phyloP scores from a whole-genome alignment of 2,329 filamentous ascomycete species.

The Arthrobotrys megalospora region DNA sequence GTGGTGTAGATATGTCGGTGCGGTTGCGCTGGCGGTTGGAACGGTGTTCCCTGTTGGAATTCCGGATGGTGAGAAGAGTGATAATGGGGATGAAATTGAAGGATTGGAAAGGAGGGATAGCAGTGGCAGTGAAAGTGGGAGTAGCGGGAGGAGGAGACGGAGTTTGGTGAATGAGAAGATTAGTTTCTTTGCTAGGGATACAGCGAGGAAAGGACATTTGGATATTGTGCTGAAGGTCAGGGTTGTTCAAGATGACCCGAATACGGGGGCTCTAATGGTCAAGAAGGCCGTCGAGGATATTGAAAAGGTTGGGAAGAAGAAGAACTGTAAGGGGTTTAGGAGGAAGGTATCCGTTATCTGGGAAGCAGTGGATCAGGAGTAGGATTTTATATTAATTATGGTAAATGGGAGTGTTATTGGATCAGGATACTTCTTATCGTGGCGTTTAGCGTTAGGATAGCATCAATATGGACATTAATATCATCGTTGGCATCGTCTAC shows the following conservation, averaged over 20 bases:
- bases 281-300: conserved; percentile 69
- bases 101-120: conserved; percentile 64
- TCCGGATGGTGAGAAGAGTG: conserved; percentile 62
- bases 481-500: neutral
- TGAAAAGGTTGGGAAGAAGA: conserved; percentile 75
- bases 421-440: neutral
- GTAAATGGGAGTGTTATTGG: neutral
- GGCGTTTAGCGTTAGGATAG: conserved; percentile 37
- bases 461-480: conserved; percentile 20
- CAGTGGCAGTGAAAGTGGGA: conserved; percentile 66
- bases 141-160: conserved; percentile 68
- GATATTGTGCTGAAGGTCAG: conserved; percentile 69
- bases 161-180: conserved; percentile 67
- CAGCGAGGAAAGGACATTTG: conserved; percentile 65
- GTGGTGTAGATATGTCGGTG: conserved; percentile 78
- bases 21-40: conserved; percentile 74
- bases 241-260: conserved; percentile 67
- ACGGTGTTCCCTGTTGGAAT: conserved; percentile 76
- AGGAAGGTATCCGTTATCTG: conserved; percentile 66
- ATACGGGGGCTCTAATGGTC: conserved; percentile 66
- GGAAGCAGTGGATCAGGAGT: conserved; percentile 31
- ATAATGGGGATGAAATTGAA: neutral
- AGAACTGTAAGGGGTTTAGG: conserved; percentile 70
- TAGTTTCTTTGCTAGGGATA: conserved; percentile 56
- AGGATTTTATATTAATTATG: neutral